Evolutionary conservation across 2,329 filamentous ascomycete species (phyloP).

Genomic region (Elsinoe ampelina): DNA sequence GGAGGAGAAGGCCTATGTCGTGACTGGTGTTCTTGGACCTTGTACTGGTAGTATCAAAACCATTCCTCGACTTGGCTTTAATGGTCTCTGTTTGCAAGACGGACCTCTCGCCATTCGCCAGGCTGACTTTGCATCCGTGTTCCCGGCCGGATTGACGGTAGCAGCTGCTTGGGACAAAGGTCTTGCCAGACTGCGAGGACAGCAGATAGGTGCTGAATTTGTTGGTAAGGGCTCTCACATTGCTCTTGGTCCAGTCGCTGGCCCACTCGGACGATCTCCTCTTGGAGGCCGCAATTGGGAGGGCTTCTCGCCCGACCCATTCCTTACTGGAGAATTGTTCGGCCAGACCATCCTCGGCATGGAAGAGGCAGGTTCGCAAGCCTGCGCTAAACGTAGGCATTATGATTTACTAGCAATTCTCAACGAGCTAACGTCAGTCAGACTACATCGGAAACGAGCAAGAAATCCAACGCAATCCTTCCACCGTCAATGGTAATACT

Average conservation of each 20-base stretch:
- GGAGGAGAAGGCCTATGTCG: constrained; percentile 20
- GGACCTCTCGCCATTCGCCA: constrained; percentile 33
- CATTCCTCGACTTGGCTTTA: constrained; percentile 24
- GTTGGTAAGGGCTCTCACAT: constrained; percentile 43
- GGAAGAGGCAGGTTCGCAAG: constrained; percentile 35
- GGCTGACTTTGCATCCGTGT: constrained; percentile 30
- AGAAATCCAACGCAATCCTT: constrained; percentile 34
- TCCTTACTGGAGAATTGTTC: constrained; percentile 38
- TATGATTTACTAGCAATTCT: constrained; percentile 20
- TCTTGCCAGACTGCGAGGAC: constrained; percentile 27
- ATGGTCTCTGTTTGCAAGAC: constrained; percentile 32
- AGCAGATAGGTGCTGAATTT: constrained; percentile 25
- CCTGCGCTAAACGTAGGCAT: constrained; percentile 40
- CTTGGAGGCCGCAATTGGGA: constrained; percentile 25
- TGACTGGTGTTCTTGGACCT: constrained; percentile 22
- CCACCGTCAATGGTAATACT: constrained; percentile 20
- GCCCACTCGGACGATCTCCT: constrained; percentile 27
- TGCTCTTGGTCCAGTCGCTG: constrained; percentile 41
- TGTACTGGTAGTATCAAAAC: constrained; percentile 53
- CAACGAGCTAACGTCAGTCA: background rate
- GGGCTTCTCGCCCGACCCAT: constrained; percentile 41
- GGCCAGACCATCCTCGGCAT: constrained; percentile 36
- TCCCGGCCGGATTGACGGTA: constrained; percentile 32
- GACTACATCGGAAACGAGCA: constrained; percentile 48
- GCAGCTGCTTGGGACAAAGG: constrained; percentile 31